A percentile compares a stretch with the other conserved stretches of the same genome.
Conservation (phyloP, 805 yeast species). For the Barnettozyma salicaria region DNA sequence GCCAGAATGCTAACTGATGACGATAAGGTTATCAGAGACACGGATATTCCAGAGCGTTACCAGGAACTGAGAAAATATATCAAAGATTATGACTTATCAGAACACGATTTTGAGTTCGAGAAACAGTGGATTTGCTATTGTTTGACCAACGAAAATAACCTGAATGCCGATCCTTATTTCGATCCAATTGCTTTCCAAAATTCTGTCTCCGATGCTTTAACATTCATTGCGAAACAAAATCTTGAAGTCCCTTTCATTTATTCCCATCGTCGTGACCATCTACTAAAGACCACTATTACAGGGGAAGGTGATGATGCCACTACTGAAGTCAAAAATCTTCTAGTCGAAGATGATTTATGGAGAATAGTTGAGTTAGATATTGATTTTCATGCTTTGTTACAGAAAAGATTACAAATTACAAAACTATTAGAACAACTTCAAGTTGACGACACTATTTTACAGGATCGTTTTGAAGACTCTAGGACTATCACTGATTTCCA, state of each 20-base stretch:
- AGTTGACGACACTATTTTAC: slow-evolving; percentile 49
- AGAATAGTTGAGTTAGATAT: slow-evolving; percentile 79
- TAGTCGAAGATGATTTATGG: slow-evolving; percentile 88
- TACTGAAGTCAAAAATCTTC: slow-evolving; percentile 36
- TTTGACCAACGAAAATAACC: slow-evolving; percentile 50
- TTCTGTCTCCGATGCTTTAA: slow-evolving; percentile 67
- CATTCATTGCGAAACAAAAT: slow-evolving; percentile 66
- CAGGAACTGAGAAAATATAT: slow-evolving; percentile 68
- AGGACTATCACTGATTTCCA: slow-evolving; percentile 72
- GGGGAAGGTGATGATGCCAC: slow-evolving; percentile 39
- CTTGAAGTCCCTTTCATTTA: slow-evolving; percentile 93
- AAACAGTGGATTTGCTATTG: slow-evolving; percentile 75
- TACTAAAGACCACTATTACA: slow-evolving; percentile 50
- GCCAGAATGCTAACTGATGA: slow-evolving; percentile 88
- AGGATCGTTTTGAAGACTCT: slow-evolving; percentile 50
- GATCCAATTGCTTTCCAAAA: slow-evolving; percentile 47
- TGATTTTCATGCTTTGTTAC: slow-evolving; percentile 79
- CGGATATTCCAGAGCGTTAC: slow-evolving; percentile 88
- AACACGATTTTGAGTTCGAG: slow-evolving; percentile 64
- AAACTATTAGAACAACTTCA: slow-evolving; percentile 48
- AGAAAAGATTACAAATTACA: slow-evolving; percentile 60
- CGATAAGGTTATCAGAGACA: slow-evolving; percentile 80
- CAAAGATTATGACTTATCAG: slow-evolving; percentile 60
- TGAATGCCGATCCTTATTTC: slow-evolving; percentile 29
- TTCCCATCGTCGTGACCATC: slow-evolving; percentile 90